Evolutionary conservation across 2,329 filamentous ascomycete genomes (phyloP).

Genomic region (Pseudogymnoascus sp.): DNA sequence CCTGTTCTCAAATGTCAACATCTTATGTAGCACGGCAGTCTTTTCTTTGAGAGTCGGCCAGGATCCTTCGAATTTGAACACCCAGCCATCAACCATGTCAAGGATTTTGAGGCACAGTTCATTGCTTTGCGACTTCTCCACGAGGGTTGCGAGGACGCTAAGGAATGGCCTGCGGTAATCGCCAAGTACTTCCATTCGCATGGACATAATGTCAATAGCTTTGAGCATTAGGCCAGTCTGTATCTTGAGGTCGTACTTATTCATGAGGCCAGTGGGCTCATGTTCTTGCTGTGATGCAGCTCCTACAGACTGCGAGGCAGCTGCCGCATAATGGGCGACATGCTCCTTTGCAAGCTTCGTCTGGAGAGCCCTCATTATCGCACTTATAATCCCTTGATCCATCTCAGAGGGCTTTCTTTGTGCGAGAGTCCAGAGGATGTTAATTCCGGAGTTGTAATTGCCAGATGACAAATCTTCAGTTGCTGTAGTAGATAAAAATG

Average conservation of each 20-base stretch:
- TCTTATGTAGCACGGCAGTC: conserved; percentile 97
- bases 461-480: conserved; percentile 77
- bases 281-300: conserved; percentile 38
- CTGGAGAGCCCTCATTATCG: conserved; percentile 89
- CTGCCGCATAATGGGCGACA: conserved; percentile 64
- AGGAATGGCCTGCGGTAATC: conserved; percentile 90
- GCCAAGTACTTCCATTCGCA: conserved; percentile 85
- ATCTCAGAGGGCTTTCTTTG: conserved; percentile 79
- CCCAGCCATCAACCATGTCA: conserved; percentile 89
- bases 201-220: conserved; percentile 84
- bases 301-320: conserved; percentile 41
- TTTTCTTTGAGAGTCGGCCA: conserved; percentile 98
- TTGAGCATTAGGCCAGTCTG: conserved; percentile 89
- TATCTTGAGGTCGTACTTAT: conserved; percentile 74
- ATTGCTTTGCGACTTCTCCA: conserved; percentile 87
- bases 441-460: conserved; percentile 82
- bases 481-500: conserved; percentile 75
- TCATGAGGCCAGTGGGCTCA: conserved; percentile 51
- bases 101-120: conserved; percentile 87
- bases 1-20: conserved; percentile 89
- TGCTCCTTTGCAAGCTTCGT: conserved; percentile 90
- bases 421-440: conserved; percentile 86
- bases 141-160: conserved; percentile 86
- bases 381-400: conserved; percentile 70
- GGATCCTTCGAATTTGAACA: conserved; percentile 89